These are phyloP conservation scores for Anthracocystis panici-leucophaei DNA, from an alignment of 1,284 basidiomycete genomes.

Conservation along the genomic window DNA sequence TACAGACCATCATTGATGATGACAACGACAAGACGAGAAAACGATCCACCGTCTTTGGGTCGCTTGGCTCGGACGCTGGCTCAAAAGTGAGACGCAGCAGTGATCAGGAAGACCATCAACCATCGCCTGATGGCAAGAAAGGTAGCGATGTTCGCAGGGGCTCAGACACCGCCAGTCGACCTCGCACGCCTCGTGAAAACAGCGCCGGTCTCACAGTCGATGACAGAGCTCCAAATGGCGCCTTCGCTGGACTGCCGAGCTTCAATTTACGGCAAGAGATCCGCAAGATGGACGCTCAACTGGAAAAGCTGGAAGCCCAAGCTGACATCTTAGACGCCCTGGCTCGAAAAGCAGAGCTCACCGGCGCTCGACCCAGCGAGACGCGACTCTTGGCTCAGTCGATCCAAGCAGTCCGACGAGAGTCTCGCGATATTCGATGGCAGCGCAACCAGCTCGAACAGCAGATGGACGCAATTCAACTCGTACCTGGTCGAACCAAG, in stretches of 20 bases:
- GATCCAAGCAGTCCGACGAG: constrained; percentile 81
- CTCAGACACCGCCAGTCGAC: constrained; percentile 7
- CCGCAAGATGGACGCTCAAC: constrained; percentile 74
- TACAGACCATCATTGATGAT: constrained; percentile 93
- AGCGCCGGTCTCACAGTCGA: background rate
- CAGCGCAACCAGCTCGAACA: constrained; percentile 75
- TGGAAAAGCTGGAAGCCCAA: constrained; percentile 82
- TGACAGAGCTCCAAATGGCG: background rate
- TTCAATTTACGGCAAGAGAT: constrained; percentile 41
- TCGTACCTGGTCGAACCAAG: constrained; percentile 80
- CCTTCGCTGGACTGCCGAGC: constrained; percentile 17
- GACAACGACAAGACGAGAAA: constrained; percentile 36
- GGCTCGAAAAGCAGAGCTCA: constrained; percentile 92
- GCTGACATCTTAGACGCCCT: constrained; percentile 84
- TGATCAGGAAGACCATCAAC: constrained; percentile 18
- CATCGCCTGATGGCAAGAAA: constrained; percentile 20
- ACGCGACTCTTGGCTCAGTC: constrained; percentile 83
- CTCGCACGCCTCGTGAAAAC: constrained; percentile 16
- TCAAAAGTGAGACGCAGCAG: constrained; percentile 16
- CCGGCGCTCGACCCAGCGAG: constrained; percentile 84
- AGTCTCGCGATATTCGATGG: constrained; percentile 84
- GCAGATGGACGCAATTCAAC: constrained; percentile 91
- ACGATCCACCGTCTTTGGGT: constrained; percentile 9
- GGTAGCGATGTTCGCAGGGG: constrained; percentile 2
- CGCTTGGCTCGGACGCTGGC: constrained; percentile 15